phyloP scores from a whole-genome alignment of 2,329 filamentous ascomycete species.

The Xylogone sp. region DNA sequence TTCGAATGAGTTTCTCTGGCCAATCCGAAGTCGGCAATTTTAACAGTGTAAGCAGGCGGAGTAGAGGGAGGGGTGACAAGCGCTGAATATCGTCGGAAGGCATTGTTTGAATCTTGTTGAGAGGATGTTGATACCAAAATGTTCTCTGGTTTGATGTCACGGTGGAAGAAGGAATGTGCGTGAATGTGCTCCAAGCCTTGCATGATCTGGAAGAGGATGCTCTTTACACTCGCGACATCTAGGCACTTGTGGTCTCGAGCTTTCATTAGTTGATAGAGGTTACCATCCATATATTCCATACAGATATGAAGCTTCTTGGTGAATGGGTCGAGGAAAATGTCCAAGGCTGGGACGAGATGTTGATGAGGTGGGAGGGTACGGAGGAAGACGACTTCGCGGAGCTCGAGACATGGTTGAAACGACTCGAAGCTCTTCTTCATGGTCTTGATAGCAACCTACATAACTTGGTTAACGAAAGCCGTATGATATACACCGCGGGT shows the following conservation, averaged over 20 bases:
- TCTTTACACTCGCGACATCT: slow-evolving; percentile 90
- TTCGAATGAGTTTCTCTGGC: slow-evolving; percentile 97
- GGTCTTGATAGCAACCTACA: slow-evolving; percentile 94
- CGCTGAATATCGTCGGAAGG: slow-evolving; percentile 89
- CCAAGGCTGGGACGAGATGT: slow-evolving; percentile 93
- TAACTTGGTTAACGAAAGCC: slow-evolving; percentile 5
- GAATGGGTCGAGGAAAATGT: slow-evolving; percentile 96
- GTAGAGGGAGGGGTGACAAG: slow-evolving; percentile 94
- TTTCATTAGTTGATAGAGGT: slow-evolving; percentile 99
- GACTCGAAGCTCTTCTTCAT: slow-evolving; percentile 99
- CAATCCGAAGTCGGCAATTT: slow-evolving; percentile 96
- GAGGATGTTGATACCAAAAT: slow-evolving; percentile 93
- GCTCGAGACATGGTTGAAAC: slow-evolving; percentile 82
- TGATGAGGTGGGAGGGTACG: slow-evolving; percentile 82
- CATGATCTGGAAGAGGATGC: slow-evolving; percentile 95
- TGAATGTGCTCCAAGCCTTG: slow-evolving; percentile 96
- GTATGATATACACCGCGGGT: neutral
- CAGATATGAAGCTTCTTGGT: slow-evolving; percentile 95
- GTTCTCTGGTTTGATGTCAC: slow-evolving; percentile 98
- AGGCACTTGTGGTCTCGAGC: slow-evolving; percentile 91
- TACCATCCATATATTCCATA: slow-evolving; percentile 99
- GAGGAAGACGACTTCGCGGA: slow-evolving; percentile 95
- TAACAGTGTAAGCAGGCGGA: slow-evolving; percentile 90
- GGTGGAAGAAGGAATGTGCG: slow-evolving; percentile 95
- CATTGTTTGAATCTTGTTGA: slow-evolving; percentile 70